Conservation (phyloP, 1,139 yeast genomes). For the Candida labiduridarum region DNA sequence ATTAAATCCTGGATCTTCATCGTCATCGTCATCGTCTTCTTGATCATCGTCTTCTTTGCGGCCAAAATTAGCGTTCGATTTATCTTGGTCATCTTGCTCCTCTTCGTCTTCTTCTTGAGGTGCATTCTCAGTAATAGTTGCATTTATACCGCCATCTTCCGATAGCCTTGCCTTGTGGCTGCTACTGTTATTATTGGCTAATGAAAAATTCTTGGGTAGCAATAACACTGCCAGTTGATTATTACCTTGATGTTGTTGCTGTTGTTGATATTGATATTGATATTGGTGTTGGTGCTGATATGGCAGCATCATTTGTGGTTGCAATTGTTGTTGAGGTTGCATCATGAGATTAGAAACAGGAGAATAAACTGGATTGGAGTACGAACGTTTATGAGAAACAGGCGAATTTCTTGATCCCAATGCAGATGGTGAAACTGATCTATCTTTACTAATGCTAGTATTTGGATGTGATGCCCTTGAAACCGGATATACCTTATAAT, state of each 20-base stretch:
- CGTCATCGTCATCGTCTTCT: not conserved
- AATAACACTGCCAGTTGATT: conserved; percentile 39
- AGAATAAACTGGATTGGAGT: conserved; percentile 37
- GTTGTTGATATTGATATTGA: conserved; percentile 11
- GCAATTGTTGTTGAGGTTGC: conserved; percentile 9
- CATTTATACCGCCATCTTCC: not conserved
- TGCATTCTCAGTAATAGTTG: conserved; percentile 7
- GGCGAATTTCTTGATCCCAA: conserved; percentile 11
- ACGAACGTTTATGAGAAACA: conserved; percentile 33
- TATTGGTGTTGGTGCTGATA: not conserved
- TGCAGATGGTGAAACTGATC: conserved; percentile 34
- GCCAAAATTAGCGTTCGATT: not conserved
- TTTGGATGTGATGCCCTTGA: conserved; percentile 13
- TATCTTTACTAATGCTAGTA: conserved; percentile 23
- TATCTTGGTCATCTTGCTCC: not conserved
- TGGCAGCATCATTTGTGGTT: too few relatives aligned
- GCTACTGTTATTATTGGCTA: conserved; percentile 17
- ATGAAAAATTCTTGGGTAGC: conserved; percentile 48
- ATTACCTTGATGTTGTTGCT: conserved; percentile 11
- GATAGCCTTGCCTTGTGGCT: not conserved
- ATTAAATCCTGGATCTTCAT: not conserved
- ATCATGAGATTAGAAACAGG: conserved; percentile 18
- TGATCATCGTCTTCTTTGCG: not conserved
- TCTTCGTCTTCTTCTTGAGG: conserved; percentile 29
- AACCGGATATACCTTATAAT: conserved; percentile 10